A percentile compares a stretch with the other conserved stretches of the same genome.
Conservation (phyloP, 1,139 yeast species). For the Pneumocystis oryctolagi region DNA sequence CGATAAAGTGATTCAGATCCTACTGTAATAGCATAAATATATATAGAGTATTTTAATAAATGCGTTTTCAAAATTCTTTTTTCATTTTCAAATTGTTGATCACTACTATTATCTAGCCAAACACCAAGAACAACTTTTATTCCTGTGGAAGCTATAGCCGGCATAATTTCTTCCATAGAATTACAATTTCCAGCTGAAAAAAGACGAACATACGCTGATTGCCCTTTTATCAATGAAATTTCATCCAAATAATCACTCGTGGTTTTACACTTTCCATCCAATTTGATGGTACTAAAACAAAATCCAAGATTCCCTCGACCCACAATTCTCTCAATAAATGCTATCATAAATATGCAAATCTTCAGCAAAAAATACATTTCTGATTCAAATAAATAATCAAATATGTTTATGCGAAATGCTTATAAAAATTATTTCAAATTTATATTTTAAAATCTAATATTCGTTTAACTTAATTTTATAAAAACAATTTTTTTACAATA, state of each 20-base stretch:
- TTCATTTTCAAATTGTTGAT: constrained; percentile 47
- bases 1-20: constrained; percentile 90
- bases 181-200: constrained; percentile 82
- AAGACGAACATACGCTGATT: constrained; percentile 54
- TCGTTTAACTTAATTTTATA: too few relatives aligned
- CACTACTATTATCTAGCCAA: constrained; percentile 72
- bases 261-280: constrained; percentile 56
- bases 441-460: too few relatives aligned
- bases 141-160: constrained; percentile 55
- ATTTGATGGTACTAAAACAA: constrained; percentile 58
- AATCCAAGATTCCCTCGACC: constrained; percentile 35
- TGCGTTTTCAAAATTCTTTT: constrained; percentile 47
- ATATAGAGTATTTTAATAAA: constrained; percentile 51
- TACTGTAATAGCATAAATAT: constrained; percentile 60
- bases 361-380: neutral
- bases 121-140: constrained; percentile 66
- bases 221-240: constrained; percentile 38
- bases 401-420: neutral
- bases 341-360: neutral
- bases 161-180: constrained; percentile 67
- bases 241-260: constrained; percentile 53
- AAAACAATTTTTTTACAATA: too few relatives aligned
- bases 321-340: constrained; percentile 7
- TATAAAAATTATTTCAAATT: neutral
- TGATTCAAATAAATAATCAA: neutral